Evolutionary conservation across 306 rosid genomes (phyloP), one percentile per base, ranked within the genome.

Genomic region (Abrus precatorius): DNA sequence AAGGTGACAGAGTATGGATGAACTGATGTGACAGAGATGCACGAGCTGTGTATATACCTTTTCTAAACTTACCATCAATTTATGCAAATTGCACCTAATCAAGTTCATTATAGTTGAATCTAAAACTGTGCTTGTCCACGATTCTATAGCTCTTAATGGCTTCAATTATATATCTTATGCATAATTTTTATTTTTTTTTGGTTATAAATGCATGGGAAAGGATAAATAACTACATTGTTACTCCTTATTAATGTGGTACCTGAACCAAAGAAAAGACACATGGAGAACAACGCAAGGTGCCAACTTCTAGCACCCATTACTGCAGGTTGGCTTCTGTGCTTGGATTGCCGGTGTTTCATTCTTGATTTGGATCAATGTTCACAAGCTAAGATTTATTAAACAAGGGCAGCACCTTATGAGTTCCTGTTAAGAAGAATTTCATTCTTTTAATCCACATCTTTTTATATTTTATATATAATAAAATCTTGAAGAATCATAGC

Each of bases 401-500:
- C 87, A 57, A 83, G 89, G 73, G 84, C 57, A 72, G 84, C 81
- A 72, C 79, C 83, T 84, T 69, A 63, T 84, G 81, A 53, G 75
- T 80, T 84, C 69, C 77, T 84, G 76, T 87, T 57, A 32, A 84
- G 88, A 82, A 84, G 82, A 78, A 59, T 72, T 75, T 83, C 29
- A 29, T 76, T 73, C 78, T 76, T 82, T 87, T 79, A 55, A 59
- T 64, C 55, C 80, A 56, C 49, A 61, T 83, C 69, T 84, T 76
- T 73, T 81, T 61, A 76, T 79, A 81, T 83, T 85, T 86, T 79
- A 75, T 29, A 62, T 6, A 56, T 57, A 32, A 72, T 2, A 41
- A 57, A 80, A 88, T 82, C 72, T 14, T 9, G 83, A 84, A 84
- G 98, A 94, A 92, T 92, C 98, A 56, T 86, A 85, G 90, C 91